Base-by-base conservation (phyloP, 2,329 filamentous ascomycete species). In the Graphiopsis chlorocephala region DNA sequence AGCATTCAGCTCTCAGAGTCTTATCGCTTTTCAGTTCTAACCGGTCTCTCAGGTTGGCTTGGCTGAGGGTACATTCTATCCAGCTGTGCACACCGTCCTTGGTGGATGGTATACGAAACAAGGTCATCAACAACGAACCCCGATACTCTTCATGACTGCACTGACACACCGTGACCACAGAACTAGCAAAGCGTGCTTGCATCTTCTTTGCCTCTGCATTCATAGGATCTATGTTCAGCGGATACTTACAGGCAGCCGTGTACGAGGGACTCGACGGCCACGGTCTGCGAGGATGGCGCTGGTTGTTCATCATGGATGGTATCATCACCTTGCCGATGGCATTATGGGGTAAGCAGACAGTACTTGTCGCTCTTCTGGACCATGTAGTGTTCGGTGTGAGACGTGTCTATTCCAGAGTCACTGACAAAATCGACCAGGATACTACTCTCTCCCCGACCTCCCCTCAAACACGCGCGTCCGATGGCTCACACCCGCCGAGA, bases 251-350 rank as follows among this genome's bases (percentile, higher is more conserved):
- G 33, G 66, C 67, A 14, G 66, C 61, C 6, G 65, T 66, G 4
- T 64, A 66, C 25, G 45, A 56, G 25, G 64, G 78, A 58, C 77
- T 81, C 76, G 72, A 78, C 12, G 78, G 78, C 0, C 63, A 73
- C 28, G 78, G 78, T 7, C 74, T 75, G 69, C 65, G 71, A 8
- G 79, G 79, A 1, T 82, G 80, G 80, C 70, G 72, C 31, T 84
- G 81, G 80, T 73, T 85, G 6, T 84, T 86, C 67, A 72, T 87
- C 1, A 79, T 87, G 28, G 85, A 87, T 67, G 85, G 83, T 0
- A 64, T 82, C 1, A 78, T 87, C 47, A 86, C 84, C 0, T 69
- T 55, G 26, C 52, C 52, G 2, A 55, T 33, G 52, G 52, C 52
- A 10, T 29, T 55, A 29, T 55, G 52, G 52, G 52, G 47, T 50